Percentiles rank a stretch among this genome's conserved stretches.
phyloP scores from a whole-genome alignment of 108 stramenopile species.

The Discostella stelligeroides region DNA sequence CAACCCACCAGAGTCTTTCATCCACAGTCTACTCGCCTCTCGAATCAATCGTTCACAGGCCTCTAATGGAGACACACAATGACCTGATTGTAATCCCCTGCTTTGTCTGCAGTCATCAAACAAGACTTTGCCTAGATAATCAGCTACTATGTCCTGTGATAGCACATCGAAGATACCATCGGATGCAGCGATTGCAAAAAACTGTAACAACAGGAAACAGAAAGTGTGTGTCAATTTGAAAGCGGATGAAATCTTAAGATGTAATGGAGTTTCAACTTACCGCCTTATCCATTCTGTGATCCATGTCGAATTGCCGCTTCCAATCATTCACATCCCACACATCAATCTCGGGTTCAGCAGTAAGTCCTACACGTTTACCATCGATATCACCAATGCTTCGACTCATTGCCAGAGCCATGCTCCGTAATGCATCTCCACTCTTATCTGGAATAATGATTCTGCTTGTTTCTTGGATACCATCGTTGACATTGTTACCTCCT shows the following conservation, averaged over 20 bases:
- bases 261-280: background rate
- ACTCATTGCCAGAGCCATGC: slow-evolving; percentile 75
- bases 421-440: slow-evolving; percentile 25
- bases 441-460: slow-evolving; percentile 47
- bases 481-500: slow-evolving; percentile 7
- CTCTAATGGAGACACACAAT: slow-evolving; percentile 9
- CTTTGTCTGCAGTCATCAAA: slow-evolving; percentile 12
- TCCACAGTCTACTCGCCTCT: slow-evolving; percentile 37
- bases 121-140: slow-evolving; percentile 30
- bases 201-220: background rate
- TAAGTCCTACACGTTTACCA: slow-evolving; percentile 64
- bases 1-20: slow-evolving; percentile 3
- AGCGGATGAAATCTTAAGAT: background rate
- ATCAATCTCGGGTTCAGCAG: slow-evolving; percentile 66
- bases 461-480: slow-evolving; percentile 35
- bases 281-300: slow-evolving; percentile 12
- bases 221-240: background rate
- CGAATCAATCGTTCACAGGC: slow-evolving; percentile 47
- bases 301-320: slow-evolving; percentile 12
- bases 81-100: background rate
- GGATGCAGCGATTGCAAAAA: slow-evolving; percentile 71
- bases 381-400: slow-evolving; percentile 78
- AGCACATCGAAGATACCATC: slow-evolving; percentile 74
- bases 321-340: slow-evolving; percentile 54
- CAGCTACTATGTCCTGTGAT: slow-evolving; percentile 22